A percentile compares a stretch with the other conserved stretches of the same genome.
Evolutionary conservation across 2,329 filamentous ascomycete genomes (phyloP).

Genomic region (Colletotrichum caudatum): DNA sequence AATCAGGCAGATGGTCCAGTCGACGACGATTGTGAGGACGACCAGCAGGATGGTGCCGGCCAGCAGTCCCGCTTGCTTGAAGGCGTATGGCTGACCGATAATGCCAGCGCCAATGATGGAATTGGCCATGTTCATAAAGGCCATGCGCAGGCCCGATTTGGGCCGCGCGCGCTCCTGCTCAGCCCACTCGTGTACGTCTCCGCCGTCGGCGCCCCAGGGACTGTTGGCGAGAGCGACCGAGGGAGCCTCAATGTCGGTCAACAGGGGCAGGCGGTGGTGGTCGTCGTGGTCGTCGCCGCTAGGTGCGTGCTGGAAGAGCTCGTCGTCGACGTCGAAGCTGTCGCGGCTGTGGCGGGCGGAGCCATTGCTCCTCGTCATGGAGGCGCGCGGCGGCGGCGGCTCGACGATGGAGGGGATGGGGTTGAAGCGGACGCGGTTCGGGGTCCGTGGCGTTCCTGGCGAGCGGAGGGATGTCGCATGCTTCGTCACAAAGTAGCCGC

Average conservation of each 20-base stretch:
- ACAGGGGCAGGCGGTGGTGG: constrained; percentile 73
- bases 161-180: constrained; percentile 73
- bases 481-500: constrained; percentile 32
- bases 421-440: constrained; percentile 82
- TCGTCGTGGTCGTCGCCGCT: constrained; percentile 35
- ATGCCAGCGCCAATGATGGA: constrained; percentile 88
- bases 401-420: constrained; percentile 60
- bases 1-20: constrained; percentile 98
- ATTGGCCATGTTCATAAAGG: constrained; percentile 99
- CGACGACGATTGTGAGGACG: constrained; percentile 83
- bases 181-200: constrained; percentile 61
- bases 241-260: constrained; percentile 87
- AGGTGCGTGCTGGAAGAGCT: constrained; percentile 37
- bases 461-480: constrained; percentile 41
- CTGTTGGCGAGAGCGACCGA: constrained; percentile 76
- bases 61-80: constrained; percentile 88
- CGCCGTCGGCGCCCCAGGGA: constrained; percentile 55
- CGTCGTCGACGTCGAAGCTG: constrained; percentile 43
- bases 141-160: constrained; percentile 85
- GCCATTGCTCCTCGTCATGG: constrained; percentile 36
- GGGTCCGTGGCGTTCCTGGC: constrained; percentile 68
- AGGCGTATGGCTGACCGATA: constrained; percentile 93
- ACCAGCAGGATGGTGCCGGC: constrained; percentile 84
- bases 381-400: constrained; percentile 35
- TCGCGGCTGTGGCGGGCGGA: constrained; percentile 29